Evolutionary conservation across 768 basidiomycete genomes (phyloP), one percentile per base, ranked within the genome.

Genomic region (Tylopilus rubrobrunneus): DNA sequence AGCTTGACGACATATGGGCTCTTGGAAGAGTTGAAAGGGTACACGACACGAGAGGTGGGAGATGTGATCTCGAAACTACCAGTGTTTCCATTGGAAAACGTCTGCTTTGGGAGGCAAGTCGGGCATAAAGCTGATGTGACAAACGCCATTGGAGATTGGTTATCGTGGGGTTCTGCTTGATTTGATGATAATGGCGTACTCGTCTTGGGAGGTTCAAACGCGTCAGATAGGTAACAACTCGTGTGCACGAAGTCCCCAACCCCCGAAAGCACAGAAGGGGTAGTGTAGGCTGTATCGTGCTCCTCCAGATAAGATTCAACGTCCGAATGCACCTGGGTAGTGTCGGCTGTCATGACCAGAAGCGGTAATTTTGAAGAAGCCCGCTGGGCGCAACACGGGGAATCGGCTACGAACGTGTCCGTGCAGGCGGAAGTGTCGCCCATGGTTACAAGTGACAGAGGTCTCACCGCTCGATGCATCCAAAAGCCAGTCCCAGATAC

Each of bases 341-440:
- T 7, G 2, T 47, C 41, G 17, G 29, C 36, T n/a, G 23, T 23
- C 27, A 44, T 34, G 11, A 60, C 23, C 29, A 56, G 46, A 36
- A 47, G n/a, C 0, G 62, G 56, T 21, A 48, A 17, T 27, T 60
- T 53, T 15, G 43, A 56, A 4, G 37, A 40, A 2, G 36, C n/a
- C 14, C 40, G 52, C 45, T 58, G 63, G 41, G 28, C 21, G 33
- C 15, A 48, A 42, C 62, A 64, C 1, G 63, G 61, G 36, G 63
- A 64, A 41, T 64, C 59, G 19, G 54, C 50, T 27, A 66, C 64
- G 28, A 60, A 66, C 7, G 63, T 66, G 34, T 61, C 64, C 9
- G 55, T 57, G 21, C 53, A 63, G 12, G 58, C 42, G 10, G 64
- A 47, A 33, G 44, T 56, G 14, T 66, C 45, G n/a, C 41, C 48